phyloP scores from a whole-genome alignment of 352 stramenopile genomes.

The Pythium phragmitis region DNA sequence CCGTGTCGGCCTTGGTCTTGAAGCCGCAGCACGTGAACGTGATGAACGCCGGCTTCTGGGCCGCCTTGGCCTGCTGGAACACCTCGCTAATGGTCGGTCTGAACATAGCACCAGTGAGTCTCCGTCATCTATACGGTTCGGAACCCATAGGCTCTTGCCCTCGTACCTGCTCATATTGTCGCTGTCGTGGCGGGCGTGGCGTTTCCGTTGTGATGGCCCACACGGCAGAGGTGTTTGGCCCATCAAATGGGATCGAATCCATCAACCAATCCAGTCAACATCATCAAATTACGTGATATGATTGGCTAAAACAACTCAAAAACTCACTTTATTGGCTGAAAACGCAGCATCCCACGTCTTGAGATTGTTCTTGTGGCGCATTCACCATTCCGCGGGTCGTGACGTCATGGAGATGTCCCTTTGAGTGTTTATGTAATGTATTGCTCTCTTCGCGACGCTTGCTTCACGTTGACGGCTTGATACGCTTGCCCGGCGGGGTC shows the following conservation, averaged over 20 bases:
- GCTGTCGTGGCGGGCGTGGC: background rate
- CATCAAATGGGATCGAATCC: constrained; percentile 18
- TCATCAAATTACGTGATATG: constrained; percentile 21
- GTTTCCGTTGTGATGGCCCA: constrained; percentile 11
- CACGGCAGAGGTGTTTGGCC: constrained; percentile 19
- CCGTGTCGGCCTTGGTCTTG: constrained; percentile 93
- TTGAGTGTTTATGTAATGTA: background rate
- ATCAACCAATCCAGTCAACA: constrained; percentile 26
- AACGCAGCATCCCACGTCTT: background rate
- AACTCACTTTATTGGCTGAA: constrained; percentile 22
- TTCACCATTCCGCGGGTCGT: background rate
- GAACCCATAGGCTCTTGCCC: background rate
- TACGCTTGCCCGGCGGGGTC: constrained; percentile 46
- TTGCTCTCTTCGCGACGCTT: background rate
- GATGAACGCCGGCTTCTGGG: constrained; percentile 91
- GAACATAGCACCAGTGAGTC: constrained; percentile 1
- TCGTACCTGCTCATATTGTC: constrained; percentile 35
- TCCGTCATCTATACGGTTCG: background rate
- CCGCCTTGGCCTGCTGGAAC: constrained; percentile 67
- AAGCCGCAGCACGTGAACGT: constrained; percentile 97
- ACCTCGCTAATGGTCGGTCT: constrained; percentile 69
- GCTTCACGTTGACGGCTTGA: constrained; percentile 21
- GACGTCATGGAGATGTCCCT: background rate
- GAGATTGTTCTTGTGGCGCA: constrained; percentile 31
- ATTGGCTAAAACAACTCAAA: constrained; percentile 24